Conservation (phyloP, 257 asterid species). For the Solanum etuberosum region DNA sequence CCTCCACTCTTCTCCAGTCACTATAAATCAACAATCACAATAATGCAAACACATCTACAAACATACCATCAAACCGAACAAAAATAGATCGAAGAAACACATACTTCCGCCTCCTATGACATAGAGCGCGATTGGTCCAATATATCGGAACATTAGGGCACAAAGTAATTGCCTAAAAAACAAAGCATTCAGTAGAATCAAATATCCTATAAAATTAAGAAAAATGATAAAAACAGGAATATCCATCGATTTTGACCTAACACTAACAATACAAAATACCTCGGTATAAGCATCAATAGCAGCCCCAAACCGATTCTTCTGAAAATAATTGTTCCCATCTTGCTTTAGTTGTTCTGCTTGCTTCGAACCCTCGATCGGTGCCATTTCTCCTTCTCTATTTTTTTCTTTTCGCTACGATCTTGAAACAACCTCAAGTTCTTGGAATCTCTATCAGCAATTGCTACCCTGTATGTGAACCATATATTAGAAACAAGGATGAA, state of each 20-base stretch:
- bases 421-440: neutral
- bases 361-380: slow-evolving; percentile 32
- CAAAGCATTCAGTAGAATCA: neutral
- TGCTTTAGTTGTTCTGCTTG: slow-evolving; percentile 78
- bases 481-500: neutral
- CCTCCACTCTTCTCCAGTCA: slow-evolving; percentile 58
- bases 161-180: slow-evolving; percentile 65
- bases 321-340: slow-evolving; percentile 66
- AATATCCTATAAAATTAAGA: neutral
- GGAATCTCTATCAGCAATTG: neutral
- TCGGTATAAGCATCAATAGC: slow-evolving; percentile 93
- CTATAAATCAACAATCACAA: slow-evolving; percentile 13
- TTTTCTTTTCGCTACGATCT: neutral
- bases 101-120: slow-evolving; percentile 74
- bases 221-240: neutral
- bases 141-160: slow-evolving; percentile 86
- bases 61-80: neutral
- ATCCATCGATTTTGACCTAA: neutral
- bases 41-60: neutral
- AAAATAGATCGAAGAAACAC: slow-evolving; percentile 2
- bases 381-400: slow-evolving; percentile 19
- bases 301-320: slow-evolving; percentile 57
- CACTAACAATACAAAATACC: slow-evolving; percentile 19
- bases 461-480: too few species aligned
- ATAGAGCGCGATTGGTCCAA: slow-evolving; percentile 93